A percentile compares a stretch with the other conserved stretches of the same genome.
Conservation (phyloP, 306 rosid species). For the Malus asiatica region DNA sequence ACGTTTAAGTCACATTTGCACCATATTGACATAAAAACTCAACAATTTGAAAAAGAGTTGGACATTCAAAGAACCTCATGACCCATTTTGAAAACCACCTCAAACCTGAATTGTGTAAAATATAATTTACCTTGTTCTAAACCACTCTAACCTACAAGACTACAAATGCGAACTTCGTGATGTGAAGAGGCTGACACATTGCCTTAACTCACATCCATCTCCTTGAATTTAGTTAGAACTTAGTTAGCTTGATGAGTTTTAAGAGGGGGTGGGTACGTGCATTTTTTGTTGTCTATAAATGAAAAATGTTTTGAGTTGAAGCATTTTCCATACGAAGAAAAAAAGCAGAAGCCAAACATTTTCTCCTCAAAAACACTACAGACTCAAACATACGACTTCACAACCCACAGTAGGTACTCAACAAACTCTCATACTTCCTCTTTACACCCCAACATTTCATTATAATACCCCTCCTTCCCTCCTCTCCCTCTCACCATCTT, state of each 20-base stretch:
- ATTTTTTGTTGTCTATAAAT: no score
- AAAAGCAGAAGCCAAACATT: no score
- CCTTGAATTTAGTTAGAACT: background rate
- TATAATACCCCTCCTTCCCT: constrained; percentile 29
- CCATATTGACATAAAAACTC: no score
- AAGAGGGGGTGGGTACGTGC: background rate
- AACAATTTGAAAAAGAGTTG: background rate
- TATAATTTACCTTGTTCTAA: no score
- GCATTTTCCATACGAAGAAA: no score
- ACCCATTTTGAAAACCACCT: background rate
- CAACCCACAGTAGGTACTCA: constrained; percentile 72
- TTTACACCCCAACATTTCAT: constrained; percentile 21
- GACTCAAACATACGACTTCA: constrained; percentile 68
- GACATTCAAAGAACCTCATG: background rate
- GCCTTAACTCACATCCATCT: no score
- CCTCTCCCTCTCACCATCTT: background rate
- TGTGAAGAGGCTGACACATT: no score
- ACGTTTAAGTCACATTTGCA: no score
- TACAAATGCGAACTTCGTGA: no score
- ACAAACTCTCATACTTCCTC: background rate
- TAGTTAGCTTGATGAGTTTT: background rate
- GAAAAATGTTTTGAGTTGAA: no score
- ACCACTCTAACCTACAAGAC: no score
- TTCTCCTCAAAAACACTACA: background rate
- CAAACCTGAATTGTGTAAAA: no score